Base-by-base conservation (phyloP, 2,329 filamentous ascomycete species). In the Exophiala spinifera region DNA sequence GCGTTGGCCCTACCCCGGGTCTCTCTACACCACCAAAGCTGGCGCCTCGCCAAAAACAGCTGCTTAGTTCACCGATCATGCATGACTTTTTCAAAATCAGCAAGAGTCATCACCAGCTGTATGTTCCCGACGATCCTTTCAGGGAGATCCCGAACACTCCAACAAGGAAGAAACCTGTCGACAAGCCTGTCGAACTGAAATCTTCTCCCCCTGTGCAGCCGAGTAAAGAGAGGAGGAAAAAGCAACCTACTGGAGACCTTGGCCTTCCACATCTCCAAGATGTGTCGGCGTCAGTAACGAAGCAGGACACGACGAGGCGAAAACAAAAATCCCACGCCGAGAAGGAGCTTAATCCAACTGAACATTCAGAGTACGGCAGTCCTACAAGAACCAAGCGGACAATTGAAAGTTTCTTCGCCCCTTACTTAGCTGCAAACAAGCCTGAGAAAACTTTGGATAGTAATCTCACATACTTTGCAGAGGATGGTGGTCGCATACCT, bases 371-470 rank as follows among this genome's bases (percentile, higher is more conserved):
- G 25, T 40, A 20, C 31, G 23, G 19, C 15, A 53, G 25, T 42
- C 45, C 51, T 4, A 25, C 10, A 23, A 28, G 20, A 17, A 19
- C 49, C 19, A 47, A 46, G 21, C 44, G 46, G 37, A 31, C 53
- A 4, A 56, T 61, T 23, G 56, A 49, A 20, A 56, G 55, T 34
- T 59, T 59, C 45, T 61, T 59, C 44, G 50, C 48, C 14, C 47
- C 48, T 36, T 44, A 49, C 39, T 55, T 54, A 51, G 20, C 53
- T 36, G 44, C 46, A 23, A 33, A n/a, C n/a, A 44, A 49, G 43
- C 19, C 36, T n/a, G 46, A 50, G 25, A n/a, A 33, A 17, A 17
- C 46, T 23, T 15, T 33, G 11, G 15, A 36, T 13, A n/a, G 20
- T 49, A 33, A 17, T 11, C 8, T 37, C 8, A 13, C 21, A 2